Conservation (phyloP, 192 early-diverging fungal species). For the Blastocladiella britannica region DNA sequence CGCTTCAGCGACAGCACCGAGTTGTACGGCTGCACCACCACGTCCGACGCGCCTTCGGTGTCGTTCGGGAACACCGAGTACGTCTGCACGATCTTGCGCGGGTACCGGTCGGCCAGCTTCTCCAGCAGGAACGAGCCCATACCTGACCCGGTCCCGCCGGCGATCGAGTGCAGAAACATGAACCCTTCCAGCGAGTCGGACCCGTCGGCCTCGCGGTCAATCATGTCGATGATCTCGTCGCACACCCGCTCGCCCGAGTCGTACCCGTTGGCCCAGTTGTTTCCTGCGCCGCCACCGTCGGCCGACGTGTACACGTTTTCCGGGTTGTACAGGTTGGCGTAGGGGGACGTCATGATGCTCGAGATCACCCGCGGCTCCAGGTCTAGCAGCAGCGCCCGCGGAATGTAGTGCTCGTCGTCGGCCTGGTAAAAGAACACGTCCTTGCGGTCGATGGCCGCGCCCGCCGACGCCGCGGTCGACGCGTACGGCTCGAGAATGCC, state of each 20-base stretch:
- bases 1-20: conserved; percentile 79
- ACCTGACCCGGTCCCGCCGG: conserved; percentile 94
- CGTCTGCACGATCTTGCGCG: conserved; percentile 92
- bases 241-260: conserved; percentile 61
- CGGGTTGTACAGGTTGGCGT: conserved; percentile 87
- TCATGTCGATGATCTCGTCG: conserved; percentile 90
- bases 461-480: conserved; percentile 51
- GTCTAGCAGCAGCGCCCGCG: conserved; percentile 75
- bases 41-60: conserved; percentile 67
- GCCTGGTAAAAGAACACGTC: conserved; percentile 99
- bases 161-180: conserved; percentile 90
- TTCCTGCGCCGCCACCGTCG: conserved; percentile 92
- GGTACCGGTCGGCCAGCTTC: conserved; percentile 78
- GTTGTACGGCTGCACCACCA: conserved; percentile 97
- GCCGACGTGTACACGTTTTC: conserved; percentile 85
- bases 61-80: conserved; percentile 97
- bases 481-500: conserved; percentile 85
- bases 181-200: conserved; percentile 90
- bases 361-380: conserved; percentile 88
- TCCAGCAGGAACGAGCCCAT: conserved; percentile 84
- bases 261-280: conserved; percentile 90
- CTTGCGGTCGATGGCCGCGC: too few species aligned
- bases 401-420: conserved; percentile 98
- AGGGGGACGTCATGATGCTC: conserved; percentile 64
- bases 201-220: conserved; percentile 88